Percentiles rank a stretch among this genome's conserved stretches.
Evolutionary conservation across 371 early-diverging fungal genomes (phyloP).

Genomic region (Lichtheimia corymbifera): DNA sequence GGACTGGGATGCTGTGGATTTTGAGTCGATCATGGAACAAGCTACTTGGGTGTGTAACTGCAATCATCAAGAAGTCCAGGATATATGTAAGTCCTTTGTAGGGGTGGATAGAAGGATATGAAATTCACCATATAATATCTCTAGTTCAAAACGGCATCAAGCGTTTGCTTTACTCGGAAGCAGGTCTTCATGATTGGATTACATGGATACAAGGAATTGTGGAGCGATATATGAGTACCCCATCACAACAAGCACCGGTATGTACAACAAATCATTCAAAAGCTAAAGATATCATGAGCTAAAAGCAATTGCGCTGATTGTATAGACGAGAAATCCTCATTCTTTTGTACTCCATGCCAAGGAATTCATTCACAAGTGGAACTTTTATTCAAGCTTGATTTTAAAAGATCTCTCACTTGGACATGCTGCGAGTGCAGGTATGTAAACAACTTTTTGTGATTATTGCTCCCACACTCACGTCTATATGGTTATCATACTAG

Average conservation of each 20-base stretch:
- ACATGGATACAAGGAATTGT: conserved; percentile 43
- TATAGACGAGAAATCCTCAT: background rate
- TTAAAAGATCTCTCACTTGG: conserved; percentile 48
- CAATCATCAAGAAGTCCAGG: conserved; percentile 32
- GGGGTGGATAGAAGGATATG: background rate
- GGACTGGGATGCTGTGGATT: conserved; percentile 56
- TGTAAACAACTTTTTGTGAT: background rate
- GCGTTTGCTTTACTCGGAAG: conserved; percentile 28
- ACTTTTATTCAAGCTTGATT: conserved; percentile 40
- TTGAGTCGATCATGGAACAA: conserved; percentile 52
- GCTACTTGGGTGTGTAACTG: conserved; percentile 60
- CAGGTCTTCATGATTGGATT: conserved; percentile 49
- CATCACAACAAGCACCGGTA: background rate
- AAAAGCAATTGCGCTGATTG: background rate
- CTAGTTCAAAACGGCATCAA: conserved; percentile 42
- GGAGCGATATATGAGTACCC: conserved; percentile 27
- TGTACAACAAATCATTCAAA: background rate
- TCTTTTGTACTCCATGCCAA: conserved; percentile 26
- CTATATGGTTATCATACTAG: conserved; percentile 7
- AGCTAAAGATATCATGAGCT: background rate
- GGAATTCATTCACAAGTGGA: conserved; percentile 60
- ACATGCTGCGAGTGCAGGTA: conserved; percentile 41
- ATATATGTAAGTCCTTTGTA: conserved; percentile 30
- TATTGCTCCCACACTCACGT: background rate
- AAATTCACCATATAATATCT: background rate